Conservation (phyloP, 2,329 filamentous ascomycete genomes). For the Trichoderma sp. region DNA sequence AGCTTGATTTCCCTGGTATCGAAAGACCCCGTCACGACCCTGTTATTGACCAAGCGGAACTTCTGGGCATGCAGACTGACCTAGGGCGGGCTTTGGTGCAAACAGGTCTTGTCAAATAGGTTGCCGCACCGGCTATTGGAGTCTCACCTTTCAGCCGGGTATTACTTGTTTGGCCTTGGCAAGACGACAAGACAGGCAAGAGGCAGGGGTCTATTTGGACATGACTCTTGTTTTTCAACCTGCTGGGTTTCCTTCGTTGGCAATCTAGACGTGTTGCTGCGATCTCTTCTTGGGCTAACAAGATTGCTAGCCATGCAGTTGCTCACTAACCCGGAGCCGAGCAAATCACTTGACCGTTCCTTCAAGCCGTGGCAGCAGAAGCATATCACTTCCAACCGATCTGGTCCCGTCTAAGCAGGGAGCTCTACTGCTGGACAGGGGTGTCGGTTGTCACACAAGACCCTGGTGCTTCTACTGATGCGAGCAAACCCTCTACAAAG, state of each 20-base stretch:
- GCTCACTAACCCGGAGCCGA: conserved; percentile 3
- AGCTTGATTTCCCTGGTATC: background rate
- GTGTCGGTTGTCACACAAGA: conserved; percentile 3
- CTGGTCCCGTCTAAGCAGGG: background rate
- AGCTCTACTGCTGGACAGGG: conserved; percentile 2
- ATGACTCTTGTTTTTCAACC: background rate
- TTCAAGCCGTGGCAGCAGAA: conserved; percentile 15
- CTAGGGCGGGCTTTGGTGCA: background rate
- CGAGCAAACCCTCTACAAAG: background rate
- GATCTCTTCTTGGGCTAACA: background rate
- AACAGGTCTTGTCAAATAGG: background rate
- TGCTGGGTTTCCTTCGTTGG: background rate
- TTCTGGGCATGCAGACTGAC: background rate
- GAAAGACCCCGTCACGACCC: background rate
- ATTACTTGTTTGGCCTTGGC: conserved; percentile 1
- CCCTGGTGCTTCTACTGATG: background rate
- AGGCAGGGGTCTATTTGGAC: background rate
- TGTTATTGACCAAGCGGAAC: background rate
- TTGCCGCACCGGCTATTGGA: background rate
- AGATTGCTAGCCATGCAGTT: background rate
- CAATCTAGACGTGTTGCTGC: background rate
- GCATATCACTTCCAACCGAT: conserved; percentile 1
- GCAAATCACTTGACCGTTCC: conserved; percentile 9
- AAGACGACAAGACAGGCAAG: background rate
- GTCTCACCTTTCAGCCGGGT: background rate